phyloP scores from a whole-genome alignment of 306 rosid species.

The Arachis stenosperma region DNA sequence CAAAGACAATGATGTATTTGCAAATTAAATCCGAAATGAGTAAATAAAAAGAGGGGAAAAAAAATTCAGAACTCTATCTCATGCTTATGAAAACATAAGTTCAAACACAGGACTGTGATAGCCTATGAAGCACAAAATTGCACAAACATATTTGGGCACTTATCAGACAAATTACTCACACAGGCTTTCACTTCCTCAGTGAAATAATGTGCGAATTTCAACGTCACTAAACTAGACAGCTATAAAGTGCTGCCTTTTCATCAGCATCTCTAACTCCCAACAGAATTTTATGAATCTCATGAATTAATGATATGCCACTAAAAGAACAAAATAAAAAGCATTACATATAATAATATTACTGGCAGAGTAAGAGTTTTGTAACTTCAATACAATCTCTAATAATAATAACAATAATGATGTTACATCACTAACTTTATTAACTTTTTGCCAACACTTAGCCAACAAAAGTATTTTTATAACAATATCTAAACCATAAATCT shows the following conservation, averaged over 20 bases:
- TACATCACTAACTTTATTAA: too few species aligned
- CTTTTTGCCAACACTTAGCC: too few species aligned
- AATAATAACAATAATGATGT: too few species aligned
- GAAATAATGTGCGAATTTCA: conserved; percentile 9
- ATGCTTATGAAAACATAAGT: conserved; percentile 23
- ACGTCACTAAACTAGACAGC: conserved; percentile 12
- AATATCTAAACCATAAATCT: too few species aligned
- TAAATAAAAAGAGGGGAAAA: background rate
- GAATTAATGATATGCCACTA: conserved; percentile 4
- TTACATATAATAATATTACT: conserved; percentile 5
- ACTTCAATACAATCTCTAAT: too few species aligned
- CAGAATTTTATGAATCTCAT: background rate
- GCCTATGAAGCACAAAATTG: conserved; percentile 2
- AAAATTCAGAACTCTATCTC: conserved; percentile 6
- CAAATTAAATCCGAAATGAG: conserved; percentile 5
- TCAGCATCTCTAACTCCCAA: conserved; percentile 24
- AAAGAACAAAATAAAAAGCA: conserved; percentile 12
- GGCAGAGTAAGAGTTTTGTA: conserved; percentile 13
- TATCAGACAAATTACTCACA: background rate
- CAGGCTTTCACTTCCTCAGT: conserved; percentile 8
- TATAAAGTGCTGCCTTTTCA: background rate
- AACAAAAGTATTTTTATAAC: too few species aligned
- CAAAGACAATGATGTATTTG: background rate
- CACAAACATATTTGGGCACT: conserved; percentile 17
- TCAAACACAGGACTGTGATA: conserved; percentile 5